Percentiles rank a stretch among this genome's conserved stretches.
Evolutionary conservation across 208 protist genomes (phyloP).

Genomic region (Acanthamoeba culbertsoni): DNA sequence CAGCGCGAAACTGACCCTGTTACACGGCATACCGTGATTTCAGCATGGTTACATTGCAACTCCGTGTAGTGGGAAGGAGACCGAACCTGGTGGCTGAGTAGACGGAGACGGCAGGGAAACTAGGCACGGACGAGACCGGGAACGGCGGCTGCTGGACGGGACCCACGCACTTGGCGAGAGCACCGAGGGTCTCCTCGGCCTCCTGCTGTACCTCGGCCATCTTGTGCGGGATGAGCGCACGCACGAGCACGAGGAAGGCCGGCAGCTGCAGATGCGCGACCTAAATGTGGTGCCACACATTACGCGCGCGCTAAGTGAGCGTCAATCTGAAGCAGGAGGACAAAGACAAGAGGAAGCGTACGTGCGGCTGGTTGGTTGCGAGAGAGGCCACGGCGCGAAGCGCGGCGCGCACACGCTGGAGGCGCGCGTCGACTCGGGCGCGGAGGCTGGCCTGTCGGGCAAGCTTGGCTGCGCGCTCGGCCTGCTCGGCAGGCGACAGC

Average conservation of each 20-base stretch:
- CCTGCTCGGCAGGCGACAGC: not conserved
- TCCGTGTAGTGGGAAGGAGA: too few species aligned
- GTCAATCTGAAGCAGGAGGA: not conserved
- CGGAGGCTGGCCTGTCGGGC: not conserved
- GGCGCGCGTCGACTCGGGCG: not conserved
- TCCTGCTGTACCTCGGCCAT: not conserved
- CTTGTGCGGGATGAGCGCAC: not conserved
- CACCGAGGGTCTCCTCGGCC: not conserved
- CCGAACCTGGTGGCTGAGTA: not conserved
- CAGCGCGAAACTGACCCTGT: not conserved
- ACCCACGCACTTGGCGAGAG: not conserved
- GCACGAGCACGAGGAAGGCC: not conserved
- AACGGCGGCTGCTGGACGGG: not conserved
- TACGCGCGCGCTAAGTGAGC: not conserved
- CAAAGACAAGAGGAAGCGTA: not conserved
- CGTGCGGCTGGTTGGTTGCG: not conserved
- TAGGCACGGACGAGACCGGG: not conserved
- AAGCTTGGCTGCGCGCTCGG: not conserved
- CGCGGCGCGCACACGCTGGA: not conserved
- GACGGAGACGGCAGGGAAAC: not conserved
- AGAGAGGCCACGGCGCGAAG: not conserved
- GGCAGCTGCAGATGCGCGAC: slow-evolving; percentile 1
- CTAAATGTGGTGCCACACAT: not conserved
- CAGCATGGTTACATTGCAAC: too few species aligned
- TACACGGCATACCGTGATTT: not conserved